Base-by-base conservation (phyloP, 768 basidiomycete genomes). In the Suillus cothurnatus region DNA sequence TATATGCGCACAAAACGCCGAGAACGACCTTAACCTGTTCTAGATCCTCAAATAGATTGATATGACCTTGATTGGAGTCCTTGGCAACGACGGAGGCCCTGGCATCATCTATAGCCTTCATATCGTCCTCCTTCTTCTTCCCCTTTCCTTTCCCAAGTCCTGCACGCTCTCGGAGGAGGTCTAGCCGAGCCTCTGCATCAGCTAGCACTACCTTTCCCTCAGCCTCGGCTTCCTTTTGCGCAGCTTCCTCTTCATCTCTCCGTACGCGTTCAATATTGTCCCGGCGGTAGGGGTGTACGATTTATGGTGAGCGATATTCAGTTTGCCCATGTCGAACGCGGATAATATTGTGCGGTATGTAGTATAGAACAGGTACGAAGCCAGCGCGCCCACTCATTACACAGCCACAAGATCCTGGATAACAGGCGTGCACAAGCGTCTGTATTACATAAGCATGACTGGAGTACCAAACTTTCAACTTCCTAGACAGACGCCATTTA, bases 271-370 rank as follows among this genome's bases (percentile, higher is more conserved):
- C 92, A 65, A 94, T 92, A 71, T 95, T 95, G 74, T 95, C 93
- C 50, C 88, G 78, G 45, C 93, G 80, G 72, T 94, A 94, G 0
- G 93, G 93, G 69, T 95, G 93, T 94, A 94, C 1, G 92, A 93
- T 73, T 95, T 95, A 81, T 94, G 93, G 75, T 94, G 93, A 15
- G 93, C 93, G 74, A 94, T 94, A 73, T 93, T 93, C 28, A 94
- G 84, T 72, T 92, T 92, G 32, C 91, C 92, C 92, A 93, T 93
- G 55, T 39, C 4, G 26, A 59, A 59, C 4, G 11, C 23, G 8
- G 57, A 26, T 38, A 23, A 19, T 58, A 66, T 6, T 36, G 21
- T 36, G 55, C 14, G 28, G 34, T 9, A 9, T 31, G 31, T 53
- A 7, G 52, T 31, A 19, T 1, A 39, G 38, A 3, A 32, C 31